A percentile compares a stretch with the other conserved stretches of the same genome.
These are phyloP conservation scores for Cardamine chenopodiifolia DNA, from an alignment of 345 rosid genomes.

Conservation along the genomic window DNA sequence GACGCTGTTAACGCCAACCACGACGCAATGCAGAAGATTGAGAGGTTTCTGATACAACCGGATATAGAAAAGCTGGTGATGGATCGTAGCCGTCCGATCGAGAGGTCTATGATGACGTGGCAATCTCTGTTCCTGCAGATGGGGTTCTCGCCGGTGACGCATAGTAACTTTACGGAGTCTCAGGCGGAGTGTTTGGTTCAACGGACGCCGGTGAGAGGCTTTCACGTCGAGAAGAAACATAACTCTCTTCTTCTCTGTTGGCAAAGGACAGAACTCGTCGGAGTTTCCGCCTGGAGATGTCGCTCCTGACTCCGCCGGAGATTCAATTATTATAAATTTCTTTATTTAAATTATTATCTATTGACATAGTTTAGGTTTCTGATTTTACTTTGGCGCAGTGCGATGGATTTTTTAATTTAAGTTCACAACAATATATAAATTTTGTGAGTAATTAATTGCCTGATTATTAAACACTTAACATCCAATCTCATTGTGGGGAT, in stretches of 20 bases:
- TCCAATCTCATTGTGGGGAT: background rate
- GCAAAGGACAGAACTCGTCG: conserved; percentile 80
- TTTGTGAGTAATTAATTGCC: background rate
- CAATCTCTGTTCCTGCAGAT: conserved; percentile 65
- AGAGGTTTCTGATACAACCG: conserved; percentile 77
- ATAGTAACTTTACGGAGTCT: conserved; percentile 86
- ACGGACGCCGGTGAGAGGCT: conserved; percentile 74
- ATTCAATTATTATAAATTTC: background rate
- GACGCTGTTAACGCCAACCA: conserved; percentile 74
- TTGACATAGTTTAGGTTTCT: background rate
- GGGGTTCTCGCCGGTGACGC: conserved; percentile 67
- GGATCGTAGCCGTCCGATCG: conserved; percentile 57
- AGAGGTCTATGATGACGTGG: conserved; percentile 61
- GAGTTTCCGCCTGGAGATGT: conserved; percentile 88
- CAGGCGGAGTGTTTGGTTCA: conserved; percentile 89
- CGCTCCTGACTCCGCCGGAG: conserved; percentile 40
- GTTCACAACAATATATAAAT: conserved; percentile 5
- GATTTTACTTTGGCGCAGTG: conserved; percentile 20
- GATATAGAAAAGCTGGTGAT: conserved; percentile 65
- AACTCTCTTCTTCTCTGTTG: conserved; percentile 78
- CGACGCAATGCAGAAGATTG: conserved; percentile 81
- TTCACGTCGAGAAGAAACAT: conserved; percentile 86
- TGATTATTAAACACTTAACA: background rate
- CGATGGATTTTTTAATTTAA: conserved; percentile 1
- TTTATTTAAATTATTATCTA: background rate